Evolutionary conservation across 257 asterid genomes (phyloP), one percentile per base, ranked within the genome.

Genomic region (Craterostigma plantagineum): DNA sequence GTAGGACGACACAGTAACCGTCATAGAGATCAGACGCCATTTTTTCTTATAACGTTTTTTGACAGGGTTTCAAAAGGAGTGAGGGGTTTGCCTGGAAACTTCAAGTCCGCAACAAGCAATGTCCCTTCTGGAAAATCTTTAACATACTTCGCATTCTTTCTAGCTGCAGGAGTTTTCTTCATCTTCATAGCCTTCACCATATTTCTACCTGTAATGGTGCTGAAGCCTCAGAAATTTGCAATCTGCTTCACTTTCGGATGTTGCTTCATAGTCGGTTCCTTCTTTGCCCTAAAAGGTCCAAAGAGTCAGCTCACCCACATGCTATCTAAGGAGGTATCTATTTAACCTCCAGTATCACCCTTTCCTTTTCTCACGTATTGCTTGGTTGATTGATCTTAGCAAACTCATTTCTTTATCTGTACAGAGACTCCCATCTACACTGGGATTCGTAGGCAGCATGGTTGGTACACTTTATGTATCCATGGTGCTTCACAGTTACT

Each of bases 171-270:
- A 15, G 60, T 79, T 52, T 83, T 83, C 63, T 83, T 83, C 54
- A 58, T 83, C 72, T 71, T 73, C 54, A 63, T 83, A 38, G 73
- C 83, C n/a, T 71, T 83, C 69, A 73, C 95, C 11, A 71, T 83
- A 61, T 83, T 83, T 65, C 95, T 83, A 14, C 93, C 95, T 44
- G 91, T 76, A 14, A 83, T 83, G 91, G 95, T 79, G 61, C 51
- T 83, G 59, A 74, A 71, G 61, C 95, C 95, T 56, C 95, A 83
- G 41, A 83, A 83, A 57, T 83, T 83, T 62, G 95, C 95, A 49
- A 67, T 73, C 62, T 83, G 91, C 73, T 83, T 83, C 70, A 83
- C 95, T 17, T 51, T 79, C 46, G 95, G 95, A 30, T 83, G 95
- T 61, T 80, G 63, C 41, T 79, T 76, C 35, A 79, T 83, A 38